Evolutionary conservation across 2,329 filamentous ascomycete species (phyloP).

Genomic region (Fusarium verticillioides): DNA sequence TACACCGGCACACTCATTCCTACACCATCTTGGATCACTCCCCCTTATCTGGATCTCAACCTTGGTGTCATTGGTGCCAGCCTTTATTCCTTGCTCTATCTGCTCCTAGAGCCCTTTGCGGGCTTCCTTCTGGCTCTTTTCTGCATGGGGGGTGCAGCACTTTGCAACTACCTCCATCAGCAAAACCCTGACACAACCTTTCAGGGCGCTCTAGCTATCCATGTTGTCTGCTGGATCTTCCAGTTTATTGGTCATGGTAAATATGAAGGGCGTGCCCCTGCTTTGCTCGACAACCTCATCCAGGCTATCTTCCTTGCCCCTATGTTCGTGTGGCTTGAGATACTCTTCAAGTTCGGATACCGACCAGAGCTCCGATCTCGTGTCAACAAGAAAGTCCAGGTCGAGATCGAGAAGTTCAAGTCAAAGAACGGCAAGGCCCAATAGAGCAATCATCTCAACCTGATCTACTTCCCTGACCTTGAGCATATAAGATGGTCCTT

Average conservation of each 20-base stretch:
- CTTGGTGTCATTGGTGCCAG: slow-evolving; percentile 72
- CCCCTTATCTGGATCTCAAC: slow-evolving; percentile 74
- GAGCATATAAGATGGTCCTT: background rate
- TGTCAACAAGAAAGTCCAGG: slow-evolving; percentile 78
- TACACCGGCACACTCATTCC: slow-evolving; percentile 72
- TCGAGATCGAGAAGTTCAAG: slow-evolving; percentile 81
- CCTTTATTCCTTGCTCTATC: slow-evolving; percentile 81
- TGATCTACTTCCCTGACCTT: background rate
- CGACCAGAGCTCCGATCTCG: slow-evolving; percentile 85
- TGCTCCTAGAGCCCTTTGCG: slow-evolving; percentile 93
- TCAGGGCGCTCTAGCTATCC: slow-evolving; percentile 70
- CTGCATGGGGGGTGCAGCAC: slow-evolving; percentile 79
- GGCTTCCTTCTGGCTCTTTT: slow-evolving; percentile 81
- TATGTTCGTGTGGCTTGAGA: slow-evolving; percentile 96
- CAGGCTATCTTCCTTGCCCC: slow-evolving; percentile 94
- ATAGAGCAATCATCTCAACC: slow-evolving; percentile 45
- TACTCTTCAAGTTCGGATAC: slow-evolving; percentile 91
- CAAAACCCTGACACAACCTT: slow-evolving; percentile 63
- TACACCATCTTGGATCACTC: slow-evolving; percentile 73
- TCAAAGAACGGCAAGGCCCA: slow-evolving; percentile 64
- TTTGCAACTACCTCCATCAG: slow-evolving; percentile 77
- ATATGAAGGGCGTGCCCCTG: slow-evolving; percentile 89
- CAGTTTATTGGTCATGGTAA: slow-evolving; percentile 93
- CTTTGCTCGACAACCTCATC: slow-evolving; percentile 88
- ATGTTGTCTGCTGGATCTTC: slow-evolving; percentile 82